These are phyloP conservation scores for Penicillium bovifimosum DNA, from an alignment of 495 filamentous ascomycete genomes.

Conservation along the genomic window DNA sequence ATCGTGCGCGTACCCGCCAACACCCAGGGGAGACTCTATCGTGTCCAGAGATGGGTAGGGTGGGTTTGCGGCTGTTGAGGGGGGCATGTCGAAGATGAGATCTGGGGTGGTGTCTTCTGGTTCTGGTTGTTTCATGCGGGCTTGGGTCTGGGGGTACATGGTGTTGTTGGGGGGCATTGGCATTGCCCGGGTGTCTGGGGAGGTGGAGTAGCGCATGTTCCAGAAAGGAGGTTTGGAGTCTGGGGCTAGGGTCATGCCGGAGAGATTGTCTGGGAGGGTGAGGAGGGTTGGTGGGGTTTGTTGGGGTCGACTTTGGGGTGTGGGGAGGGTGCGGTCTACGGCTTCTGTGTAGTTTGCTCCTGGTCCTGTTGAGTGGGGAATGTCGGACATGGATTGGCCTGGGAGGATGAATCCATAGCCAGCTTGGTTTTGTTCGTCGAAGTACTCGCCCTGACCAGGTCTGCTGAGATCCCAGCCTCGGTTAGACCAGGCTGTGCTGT, in stretches of 20 bases:
- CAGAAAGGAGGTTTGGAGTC: constrained; percentile 16
- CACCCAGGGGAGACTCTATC: constrained; percentile 9
- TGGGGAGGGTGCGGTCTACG: constrained; percentile 37
- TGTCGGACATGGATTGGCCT: constrained; percentile 21
- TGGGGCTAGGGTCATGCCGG: constrained; percentile 10
- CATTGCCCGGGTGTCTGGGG: constrained; percentile 1
- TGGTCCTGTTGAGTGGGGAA: constrained; percentile 14
- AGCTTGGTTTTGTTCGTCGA: constrained; percentile 25
- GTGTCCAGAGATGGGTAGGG: constrained; percentile 19
- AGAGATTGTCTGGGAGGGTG: constrained; percentile 12
- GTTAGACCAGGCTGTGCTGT: constrained; percentile 23
- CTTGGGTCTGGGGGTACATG: constrained; percentile 15
- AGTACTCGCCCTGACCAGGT: constrained; percentile 21
- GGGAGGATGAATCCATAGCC: constrained; percentile 29
- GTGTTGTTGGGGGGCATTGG: constrained; percentile 9
- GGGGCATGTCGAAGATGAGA: constrained; percentile 22
- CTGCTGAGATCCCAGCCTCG: constrained; percentile 26
- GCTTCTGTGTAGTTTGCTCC: constrained; percentile 18
- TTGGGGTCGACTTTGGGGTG: constrained; percentile 22
- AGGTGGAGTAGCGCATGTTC: constrained; percentile 6
- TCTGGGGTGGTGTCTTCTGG: constrained; percentile 19
- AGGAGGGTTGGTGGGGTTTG: constrained; percentile 1
- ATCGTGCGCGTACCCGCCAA: constrained; percentile 16
- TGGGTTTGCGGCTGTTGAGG: constrained; percentile 7
- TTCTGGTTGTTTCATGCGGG: constrained; percentile 17